phyloP scores from a whole-genome alignment of 441 rosid species.

The Euphorbia celastroides region DNA sequence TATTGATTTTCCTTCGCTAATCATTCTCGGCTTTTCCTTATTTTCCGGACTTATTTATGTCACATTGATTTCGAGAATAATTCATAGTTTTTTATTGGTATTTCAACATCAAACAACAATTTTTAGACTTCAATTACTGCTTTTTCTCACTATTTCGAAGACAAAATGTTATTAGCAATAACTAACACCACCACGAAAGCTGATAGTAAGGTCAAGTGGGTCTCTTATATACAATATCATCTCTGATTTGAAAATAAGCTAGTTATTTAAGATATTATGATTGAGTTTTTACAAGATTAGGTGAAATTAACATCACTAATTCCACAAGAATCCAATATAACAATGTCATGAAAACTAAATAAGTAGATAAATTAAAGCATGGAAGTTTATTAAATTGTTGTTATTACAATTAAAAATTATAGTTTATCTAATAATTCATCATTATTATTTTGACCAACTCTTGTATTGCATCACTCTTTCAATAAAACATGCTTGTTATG shows the following conservation, averaged over 20 bases:
- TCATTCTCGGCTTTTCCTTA: no score
- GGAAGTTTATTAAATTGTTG: background rate
- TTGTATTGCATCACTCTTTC: slow-evolving; percentile 24
- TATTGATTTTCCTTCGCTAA: no score
- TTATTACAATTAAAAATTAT: background rate
- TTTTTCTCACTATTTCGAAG: no score
- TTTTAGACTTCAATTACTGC: no score
- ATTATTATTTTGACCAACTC: slow-evolving; percentile 33
- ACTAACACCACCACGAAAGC: no score
- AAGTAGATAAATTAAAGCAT: background rate
- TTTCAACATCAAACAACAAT: no score
- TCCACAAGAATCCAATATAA: slow-evolving; percentile 16
- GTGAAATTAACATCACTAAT: slow-evolving; percentile 34
- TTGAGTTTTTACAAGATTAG: slow-evolving; percentile 33
- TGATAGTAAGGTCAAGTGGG: no score
- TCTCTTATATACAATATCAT: no score
- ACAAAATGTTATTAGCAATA: no score
- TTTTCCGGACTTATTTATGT: no score
- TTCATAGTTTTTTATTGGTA: no score
- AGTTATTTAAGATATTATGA: background rate
- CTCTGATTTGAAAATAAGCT: background rate
- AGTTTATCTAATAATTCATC: slow-evolving; percentile 10
- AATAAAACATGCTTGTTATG: slow-evolving; percentile 24
- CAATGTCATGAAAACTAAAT: slow-evolving; percentile 21
- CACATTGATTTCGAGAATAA: no score